Evolutionary conservation across 2,329 filamentous ascomycete genomes (phyloP), one percentile per base, ranked within the genome.

Genomic region (Magnaporthiopsis incrustans): DNA sequence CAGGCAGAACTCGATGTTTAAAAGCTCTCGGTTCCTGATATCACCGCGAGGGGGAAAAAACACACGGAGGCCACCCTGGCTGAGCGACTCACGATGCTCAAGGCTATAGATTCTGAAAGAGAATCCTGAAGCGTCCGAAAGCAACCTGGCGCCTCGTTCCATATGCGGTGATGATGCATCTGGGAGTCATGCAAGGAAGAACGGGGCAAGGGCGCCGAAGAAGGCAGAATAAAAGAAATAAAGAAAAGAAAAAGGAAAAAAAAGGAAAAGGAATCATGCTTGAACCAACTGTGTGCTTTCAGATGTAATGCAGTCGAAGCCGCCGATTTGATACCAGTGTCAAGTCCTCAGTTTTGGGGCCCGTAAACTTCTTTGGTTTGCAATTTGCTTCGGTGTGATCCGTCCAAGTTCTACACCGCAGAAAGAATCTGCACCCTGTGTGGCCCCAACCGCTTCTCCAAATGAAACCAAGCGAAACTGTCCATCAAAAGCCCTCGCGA

Each of bases 11-110:
- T 60, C 58, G 58, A 32, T 60, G 27, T 22, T 32, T 32, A 60
- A 60, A 60, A 60, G 58, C 32, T 60, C 27, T 35, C n/a, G 58
- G 38, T 32, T 35, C 58, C 22, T 35, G 30, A 60, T 60, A n/a
- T 32, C 32, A 33, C 30, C 22, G 22, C 22, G 27, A 30, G 25
- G 27, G 18, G 32, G 32, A 14, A 35, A 35, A 60, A n/a, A 53
- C 44, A 60, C 14, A 35, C 30, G 58, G 22, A 60, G 38, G 58
- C 26, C 44, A 53, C 44, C 44, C 44, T 53, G 44, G 44, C 44
- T 22, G 44, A 53, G 44, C 44, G 22, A n/a, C 44, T 32, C 57
- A 58, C 57, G 57, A 58, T 53, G 44, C 44, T 53, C 44, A 53
- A n/a, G 44, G 57, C 57, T 58, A 58, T 58, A 58, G 57, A 58